Base-by-base conservation (phyloP, 495 filamentous ascomycete genomes). In the Penicillium cinerascens region DNA sequence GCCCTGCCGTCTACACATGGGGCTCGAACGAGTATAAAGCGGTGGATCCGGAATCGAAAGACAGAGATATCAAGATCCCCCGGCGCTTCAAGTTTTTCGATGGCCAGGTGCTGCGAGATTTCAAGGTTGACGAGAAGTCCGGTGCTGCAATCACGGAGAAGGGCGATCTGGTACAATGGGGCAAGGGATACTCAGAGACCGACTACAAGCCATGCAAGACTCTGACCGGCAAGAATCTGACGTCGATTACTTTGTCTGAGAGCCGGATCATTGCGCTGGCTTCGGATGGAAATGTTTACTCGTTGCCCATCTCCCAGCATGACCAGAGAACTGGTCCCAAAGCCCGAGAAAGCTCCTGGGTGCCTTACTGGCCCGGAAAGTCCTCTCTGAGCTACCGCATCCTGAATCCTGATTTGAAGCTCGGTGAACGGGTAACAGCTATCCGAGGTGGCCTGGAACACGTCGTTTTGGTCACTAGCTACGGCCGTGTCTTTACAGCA, bases 161-260 rank as follows among this genome's bases (percentile, higher is more conserved):
- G 39, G 93, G 93, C 4, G 88, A 97, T 65, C 72, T 98, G 13
- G 74, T 97, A 15, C 92, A 96, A 69, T 98, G 93, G 93, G 93
- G 93, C 3, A 78, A 74, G 21, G 89, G 77, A 17, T 97, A 85
- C 65, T 86, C 85, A 10, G 71, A 73, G 39, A 72, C 78, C 1
- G 65, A 71, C 27, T 77, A 58, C 39, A 65, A 76, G 4, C 93
- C 93, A 0, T 79, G 76, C 2, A 70, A 76, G 52, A 97, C 92
- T 13, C 65, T 98, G 27, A 83, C 73, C 29, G 93, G 92, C 42
- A 96, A 95, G 67, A 80, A 92, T 56, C 68, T 98, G 44, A 70
- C 71, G 25, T 85, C 85, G 17, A 66, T 96, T 20, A 77, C 80
- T 17, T 70, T 96, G 47, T 95, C 91, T 1, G 74, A 78, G 45